Evolutionary conservation across 306 rosid genomes (phyloP), one percentile per base, ranked within the genome.

Genomic region (Fragaria ananassa): DNA sequence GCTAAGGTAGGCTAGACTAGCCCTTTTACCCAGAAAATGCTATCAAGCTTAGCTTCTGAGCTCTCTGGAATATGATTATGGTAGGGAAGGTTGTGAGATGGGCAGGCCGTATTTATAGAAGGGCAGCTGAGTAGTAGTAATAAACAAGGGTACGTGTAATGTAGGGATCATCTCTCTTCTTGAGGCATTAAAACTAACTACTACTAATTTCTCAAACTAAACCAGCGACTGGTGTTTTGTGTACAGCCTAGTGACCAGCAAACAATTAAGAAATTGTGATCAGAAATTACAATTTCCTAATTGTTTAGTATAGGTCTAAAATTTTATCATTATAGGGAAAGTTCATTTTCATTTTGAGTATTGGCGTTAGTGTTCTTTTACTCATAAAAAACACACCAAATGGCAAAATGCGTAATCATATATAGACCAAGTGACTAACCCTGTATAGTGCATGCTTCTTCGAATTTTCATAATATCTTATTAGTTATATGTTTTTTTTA

Each of bases 51-150:
- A 57, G 54, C 51, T 39, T 74, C 72, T 37, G 70, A 63, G 45
- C 19, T 34, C 39, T 34, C 21, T 57, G 65, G 68, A 60, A 66
- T 35, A 46, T 42, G 31, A 60, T 6, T 44, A 23, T 56, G 67
- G 58, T 8, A 47, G 13, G 76, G 57, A 56, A 50, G 68, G 69
- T 21, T 37, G 29, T 37, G 47, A 37, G 70, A 19, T 46, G 69
- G 44, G 44, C 19, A 67, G 53, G 53, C 41, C 10, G 29, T 74
- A 74, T 74, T 74, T 74, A 74, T 74, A 74, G 21, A 31, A 61
- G 46, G n/a, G 45, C 19, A 29, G 70, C 60, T 61, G 14, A 57
- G 37, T 31, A 31, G 37, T 61, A 34, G 41, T 62, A 14, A 62
- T 29, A 0, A 31, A 29, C 23, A 37, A n/a, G 23, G 76, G 53